Conservation (phyloP, 257 asterid species). For the Nicotiana tomentosiformis region DNA sequence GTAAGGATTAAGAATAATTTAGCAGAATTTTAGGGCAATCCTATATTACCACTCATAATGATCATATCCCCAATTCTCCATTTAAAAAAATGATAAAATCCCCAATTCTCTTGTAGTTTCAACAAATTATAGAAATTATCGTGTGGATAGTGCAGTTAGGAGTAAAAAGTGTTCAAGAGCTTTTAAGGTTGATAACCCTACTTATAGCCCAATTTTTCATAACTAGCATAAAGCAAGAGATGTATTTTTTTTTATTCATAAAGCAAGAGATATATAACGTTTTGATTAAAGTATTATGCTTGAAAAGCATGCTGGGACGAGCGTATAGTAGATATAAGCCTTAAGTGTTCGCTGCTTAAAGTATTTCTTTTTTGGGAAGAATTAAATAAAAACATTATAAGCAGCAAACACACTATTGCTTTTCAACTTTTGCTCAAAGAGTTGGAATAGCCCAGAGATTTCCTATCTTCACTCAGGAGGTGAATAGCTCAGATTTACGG, state of each 20-base stretch:
- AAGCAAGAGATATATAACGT: not conserved
- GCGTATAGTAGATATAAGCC: not conserved
- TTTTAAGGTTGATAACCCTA: not conserved
- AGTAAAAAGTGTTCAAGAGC: not conserved
- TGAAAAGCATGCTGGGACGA: not conserved
- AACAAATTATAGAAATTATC: not conserved
- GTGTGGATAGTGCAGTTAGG: too few relatives aligned
- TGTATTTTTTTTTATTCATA: not conserved
- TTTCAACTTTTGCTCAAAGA: too few relatives aligned
- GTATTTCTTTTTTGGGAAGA: not conserved
- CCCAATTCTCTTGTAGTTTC: not conserved
- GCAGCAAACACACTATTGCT: not conserved
- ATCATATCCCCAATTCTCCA: not conserved
- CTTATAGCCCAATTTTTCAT: not conserved
- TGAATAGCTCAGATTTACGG: too few relatives aligned
- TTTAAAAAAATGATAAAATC: not conserved
- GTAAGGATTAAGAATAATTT: not conserved
- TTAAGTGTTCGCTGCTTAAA: not conserved
- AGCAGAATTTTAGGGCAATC: not conserved
- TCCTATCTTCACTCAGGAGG: too few relatives aligned
- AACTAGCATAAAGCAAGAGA: not conserved
- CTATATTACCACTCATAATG: not conserved
- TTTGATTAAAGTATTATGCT: not conserved
- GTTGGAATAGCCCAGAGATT: too few relatives aligned
- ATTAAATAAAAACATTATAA: not conserved